These are phyloP conservation scores for Curvularia verruculosa DNA, from an alignment of 2,329 filamentous ascomycete genomes.

Conservation along the genomic window DNA sequence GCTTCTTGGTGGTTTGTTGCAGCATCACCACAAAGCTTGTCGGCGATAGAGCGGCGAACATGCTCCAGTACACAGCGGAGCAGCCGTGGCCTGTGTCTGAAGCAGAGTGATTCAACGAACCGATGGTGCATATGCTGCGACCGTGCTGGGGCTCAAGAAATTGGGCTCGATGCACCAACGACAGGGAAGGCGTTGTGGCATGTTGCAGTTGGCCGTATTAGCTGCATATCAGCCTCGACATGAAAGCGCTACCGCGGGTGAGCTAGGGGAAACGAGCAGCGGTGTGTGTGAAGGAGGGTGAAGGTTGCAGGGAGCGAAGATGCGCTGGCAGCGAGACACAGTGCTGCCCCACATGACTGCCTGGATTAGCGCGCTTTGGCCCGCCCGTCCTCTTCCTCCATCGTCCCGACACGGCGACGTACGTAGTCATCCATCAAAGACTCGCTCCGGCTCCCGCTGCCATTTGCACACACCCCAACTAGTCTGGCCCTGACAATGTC, in stretches of 20 bases:
- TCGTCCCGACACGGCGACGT: slow-evolving; percentile 4
- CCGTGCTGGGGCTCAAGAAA: slow-evolving; percentile 27
- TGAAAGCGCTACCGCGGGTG: slow-evolving; percentile 15
- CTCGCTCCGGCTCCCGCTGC: slow-evolving; percentile 7
- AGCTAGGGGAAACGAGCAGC: slow-evolving; percentile 16
- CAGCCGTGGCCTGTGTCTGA: slow-evolving; percentile 17
- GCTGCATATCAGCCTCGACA: slow-evolving; percentile 33
- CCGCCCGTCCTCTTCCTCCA: slow-evolving; percentile 2
- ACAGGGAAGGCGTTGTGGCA: slow-evolving; percentile 40
- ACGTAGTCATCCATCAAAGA: neutral
- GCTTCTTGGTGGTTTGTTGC: slow-evolving; percentile 26
- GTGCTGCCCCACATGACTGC: slow-evolving; percentile 3
- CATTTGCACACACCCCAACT: neutral
- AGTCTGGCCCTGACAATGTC: slow-evolving; percentile 34
- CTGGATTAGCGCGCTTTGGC: slow-evolving; percentile 6
- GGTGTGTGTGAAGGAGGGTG: slow-evolving; percentile 16
- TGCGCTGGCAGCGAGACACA: slow-evolving; percentile 14
- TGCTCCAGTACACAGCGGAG: slow-evolving; percentile 16
- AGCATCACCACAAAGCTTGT: neutral
- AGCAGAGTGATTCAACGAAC: slow-evolving; percentile 21
- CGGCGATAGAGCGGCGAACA: slow-evolving; percentile 7
- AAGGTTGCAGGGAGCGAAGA: slow-evolving; percentile 11
- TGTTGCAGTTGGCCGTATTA: slow-evolving; percentile 40
- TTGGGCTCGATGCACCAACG: slow-evolving; percentile 35
- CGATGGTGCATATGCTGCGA: slow-evolving; percentile 29